Evolutionary conservation across 768 basidiomycete species (phyloP).

Genomic region (Cystofilobasidium macerans): DNA sequence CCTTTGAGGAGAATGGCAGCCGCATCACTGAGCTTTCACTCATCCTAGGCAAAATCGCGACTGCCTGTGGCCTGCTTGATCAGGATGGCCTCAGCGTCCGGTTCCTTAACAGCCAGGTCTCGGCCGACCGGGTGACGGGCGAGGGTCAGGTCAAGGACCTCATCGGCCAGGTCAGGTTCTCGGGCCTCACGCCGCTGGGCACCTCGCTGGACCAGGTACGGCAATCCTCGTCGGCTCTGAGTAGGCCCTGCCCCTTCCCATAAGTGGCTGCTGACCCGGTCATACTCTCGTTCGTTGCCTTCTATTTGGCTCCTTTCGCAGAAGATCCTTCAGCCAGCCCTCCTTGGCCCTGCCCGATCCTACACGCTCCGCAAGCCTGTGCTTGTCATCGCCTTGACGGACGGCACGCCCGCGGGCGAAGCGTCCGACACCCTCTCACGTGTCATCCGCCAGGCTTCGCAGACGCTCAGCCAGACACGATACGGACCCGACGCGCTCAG

Average conservation of each 20-base stretch:
- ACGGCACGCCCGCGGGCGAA: conserved; percentile 17
- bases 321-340: conserved; percentile 40
- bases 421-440: conserved; percentile 31
- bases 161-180: conserved; percentile 39
- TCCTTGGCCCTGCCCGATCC: conserved; percentile 38
- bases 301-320: conserved; percentile 37
- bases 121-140: conserved; percentile 34
- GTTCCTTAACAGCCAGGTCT: conserved; percentile 40
- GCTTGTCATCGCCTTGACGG: conserved; percentile 36
- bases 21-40: conserved; percentile 42
- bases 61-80: conserved; percentile 39
- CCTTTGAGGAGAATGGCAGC: conserved; percentile 40
- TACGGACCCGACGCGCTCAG: conserved; percentile 37
- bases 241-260: background rate
- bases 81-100: conserved; percentile 41
- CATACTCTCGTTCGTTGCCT: conserved; percentile 21
- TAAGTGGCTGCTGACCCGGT: too few relatives aligned
- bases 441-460: conserved; percentile 34
- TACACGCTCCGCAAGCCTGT: conserved; percentile 40
- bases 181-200: conserved; percentile 20
- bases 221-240: background rate
- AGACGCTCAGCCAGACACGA: conserved; percentile 32
- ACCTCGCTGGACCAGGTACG: background rate
- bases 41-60: conserved; percentile 34
- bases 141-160: conserved; percentile 30